Evolutionary conservation across 345 rosid genomes (phyloP).

Genomic region (Linum lewisii): DNA sequence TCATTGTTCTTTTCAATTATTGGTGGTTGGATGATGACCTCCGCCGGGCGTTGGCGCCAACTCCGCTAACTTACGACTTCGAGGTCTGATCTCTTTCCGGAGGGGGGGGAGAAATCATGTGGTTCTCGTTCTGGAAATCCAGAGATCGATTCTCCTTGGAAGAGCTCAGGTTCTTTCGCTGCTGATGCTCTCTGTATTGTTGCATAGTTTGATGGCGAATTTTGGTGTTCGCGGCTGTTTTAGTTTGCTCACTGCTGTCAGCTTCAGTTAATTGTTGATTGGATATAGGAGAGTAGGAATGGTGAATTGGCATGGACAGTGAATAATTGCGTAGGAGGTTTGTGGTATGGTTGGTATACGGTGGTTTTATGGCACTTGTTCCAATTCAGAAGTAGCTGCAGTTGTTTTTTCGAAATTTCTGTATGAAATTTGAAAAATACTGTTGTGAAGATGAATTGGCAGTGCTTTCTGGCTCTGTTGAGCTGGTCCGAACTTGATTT

Average conservation of each 20-base stretch:
- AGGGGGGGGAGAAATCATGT: conserved; percentile 39
- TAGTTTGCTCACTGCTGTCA: not conserved
- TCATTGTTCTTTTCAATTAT: not conserved
- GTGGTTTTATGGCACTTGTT: too few species aligned
- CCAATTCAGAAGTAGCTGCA: too few species aligned
- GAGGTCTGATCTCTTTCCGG: conserved; percentile 19
- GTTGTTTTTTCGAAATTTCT: too few species aligned
- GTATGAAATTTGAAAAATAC: too few species aligned
- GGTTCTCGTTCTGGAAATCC: conserved; percentile 81
- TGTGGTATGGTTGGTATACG: too few species aligned
- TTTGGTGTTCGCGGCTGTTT: not conserved
- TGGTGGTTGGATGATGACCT: not conserved
- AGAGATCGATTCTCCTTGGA: conserved; percentile 90
- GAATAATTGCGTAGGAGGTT: too few species aligned
- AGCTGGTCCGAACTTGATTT: too few species aligned
- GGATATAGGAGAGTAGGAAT: too few species aligned
- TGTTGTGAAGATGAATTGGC: too few species aligned
- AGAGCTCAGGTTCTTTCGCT: conserved; percentile 69
- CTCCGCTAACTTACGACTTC: conserved; percentile 2
- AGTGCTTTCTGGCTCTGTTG: too few species aligned
- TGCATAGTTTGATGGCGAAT: not conserved
- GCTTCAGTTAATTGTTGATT: not conserved
- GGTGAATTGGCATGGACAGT: too few species aligned
- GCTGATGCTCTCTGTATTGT: not conserved
- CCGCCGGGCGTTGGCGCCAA: not conserved